Evolutionary conservation across 768 basidiomycete species (phyloP), one percentile per base, ranked within the genome.

Genomic region (Serendipita sp.): DNA sequence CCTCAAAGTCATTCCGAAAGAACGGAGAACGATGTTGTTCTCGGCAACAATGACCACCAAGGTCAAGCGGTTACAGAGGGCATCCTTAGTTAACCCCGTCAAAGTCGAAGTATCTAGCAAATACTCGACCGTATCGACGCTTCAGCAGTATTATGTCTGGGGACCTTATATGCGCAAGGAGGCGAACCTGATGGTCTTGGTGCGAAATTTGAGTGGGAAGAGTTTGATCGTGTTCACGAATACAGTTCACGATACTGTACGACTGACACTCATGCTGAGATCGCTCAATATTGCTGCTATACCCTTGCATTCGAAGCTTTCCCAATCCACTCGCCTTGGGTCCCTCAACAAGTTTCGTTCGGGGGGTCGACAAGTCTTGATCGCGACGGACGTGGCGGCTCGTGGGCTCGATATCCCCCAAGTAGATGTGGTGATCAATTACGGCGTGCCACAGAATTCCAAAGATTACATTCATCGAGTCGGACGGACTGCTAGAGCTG

Each of bases 381-480:
- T 99, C 7, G 96, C 96, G 16, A 99, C 96, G 0, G 96, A 99
- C 73, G 85, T 99, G 64, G 96, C 96, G 30, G 91, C 88, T 74
- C 86, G 91, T 69, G 95, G 95, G 71, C 79, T 99, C 48, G 95
- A 99, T 75, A 93, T 99, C 66, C 93, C 94, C 10, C 83, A 87
- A 32, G 96, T 99, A 44, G 96, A 99, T 71, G 78, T 94, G 41
- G 94, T 99, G 65, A 90, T 99, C 75, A 99, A 99, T 75, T 99
- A 91, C 73, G 94, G 96, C 74, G 88, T 97, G 68, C 96, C 96
- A 1, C 91, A 91, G 0, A 91, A 98, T 73, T 97, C 94, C 15
- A 98, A 99, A 77, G 96, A 98, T 74, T 99, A 99, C 75, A 96
- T 99, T 60, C 96, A 99, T 73, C 85, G 96, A 48, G 96, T 99